Evolutionary conservation across 2,329 filamentous ascomycete species (phyloP), one percentile per base, ranked within the genome.

Genomic region (Microthyrium microscopicum): DNA sequence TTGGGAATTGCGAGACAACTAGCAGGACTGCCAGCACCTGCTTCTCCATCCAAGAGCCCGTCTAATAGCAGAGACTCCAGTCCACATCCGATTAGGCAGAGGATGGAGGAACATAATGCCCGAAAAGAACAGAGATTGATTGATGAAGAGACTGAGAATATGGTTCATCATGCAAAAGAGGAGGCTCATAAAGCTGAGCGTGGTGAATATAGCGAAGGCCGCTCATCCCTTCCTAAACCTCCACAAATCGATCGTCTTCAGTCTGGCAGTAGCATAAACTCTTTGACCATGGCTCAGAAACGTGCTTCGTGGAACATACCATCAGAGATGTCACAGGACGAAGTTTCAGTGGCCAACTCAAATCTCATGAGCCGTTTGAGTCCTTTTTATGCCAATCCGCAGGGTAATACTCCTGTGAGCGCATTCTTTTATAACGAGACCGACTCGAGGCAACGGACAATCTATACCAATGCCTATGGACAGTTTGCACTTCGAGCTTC

Each of bases 401-500:
- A 85, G 36, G 71, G 77, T 1, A 70, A 77, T 32, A 68, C 74
- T 15, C 77, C 85, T 1, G 77, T 98, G 34, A 94, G 84, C 0
- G 64, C 93, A 1, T 94, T 95, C 61, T 95, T 98, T 54, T 98
- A 91, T 57, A 89, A 95, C 46, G 73, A 91, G 11, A 58, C 67
- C 3, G 67, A 74, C 32, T 93, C 87, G 1, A 76, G 84, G 44
- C 91, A 87, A 19, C 70, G 78, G 33, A 93, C 81, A 1, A 72
- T 93, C 3, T 68, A 70, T 40, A 98, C 91, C 0, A 78, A 94
- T 47, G 78, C 89, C 20, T 73, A 81, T 1, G 89, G 89, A 0
- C 89, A 98, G 53, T 98, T 98, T 46, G 68, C 63, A 26, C 62
- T 85, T 20, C 70, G 84, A 9, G 83, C 80, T 5, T 70, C 82